phyloP scores from a whole-genome alignment of 2,329 filamentous ascomycete species.

The Amauroascus niger region DNA sequence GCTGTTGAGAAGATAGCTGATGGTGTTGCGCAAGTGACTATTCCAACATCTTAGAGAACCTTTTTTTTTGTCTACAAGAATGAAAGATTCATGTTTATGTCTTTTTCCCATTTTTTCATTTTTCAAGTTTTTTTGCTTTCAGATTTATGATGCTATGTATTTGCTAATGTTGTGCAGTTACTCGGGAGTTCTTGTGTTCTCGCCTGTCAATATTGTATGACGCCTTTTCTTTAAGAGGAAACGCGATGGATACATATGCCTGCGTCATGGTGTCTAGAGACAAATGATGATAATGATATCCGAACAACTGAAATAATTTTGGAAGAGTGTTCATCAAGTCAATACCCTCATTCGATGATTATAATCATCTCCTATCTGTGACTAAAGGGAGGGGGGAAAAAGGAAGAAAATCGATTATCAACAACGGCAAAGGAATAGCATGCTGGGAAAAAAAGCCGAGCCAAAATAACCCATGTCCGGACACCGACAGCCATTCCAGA shows the following conservation, averaged over 20 bases:
- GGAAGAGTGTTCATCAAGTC: no score
- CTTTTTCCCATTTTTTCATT: not conserved
- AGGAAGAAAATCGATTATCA: no score
- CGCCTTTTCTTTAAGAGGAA: not conserved
- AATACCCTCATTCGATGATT: no score
- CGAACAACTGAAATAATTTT: not conserved
- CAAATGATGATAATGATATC: not conserved
- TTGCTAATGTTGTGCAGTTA: no score
- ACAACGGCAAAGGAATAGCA: no score
- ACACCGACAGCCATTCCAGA: not conserved
- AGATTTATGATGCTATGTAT: not conserved
- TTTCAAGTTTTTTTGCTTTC: not conserved
- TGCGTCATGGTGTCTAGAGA: not conserved
- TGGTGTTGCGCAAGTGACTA: conserved; percentile 35
- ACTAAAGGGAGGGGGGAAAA: not conserved
- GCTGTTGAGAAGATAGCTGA: conserved; percentile 34
- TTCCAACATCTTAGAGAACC: conserved; percentile 33
- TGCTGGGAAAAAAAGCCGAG: not conserved
- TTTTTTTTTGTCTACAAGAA: not conserved
- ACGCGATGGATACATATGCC: not conserved
- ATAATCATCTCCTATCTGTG: not conserved
- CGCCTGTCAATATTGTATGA: not conserved
- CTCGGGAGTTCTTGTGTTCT: not conserved
- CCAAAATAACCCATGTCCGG: not conserved
- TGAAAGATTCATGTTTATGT: not conserved